phyloP scores from a whole-genome alignment of 2,329 filamentous ascomycete genomes.

The Parafenestella ontariensis region DNA sequence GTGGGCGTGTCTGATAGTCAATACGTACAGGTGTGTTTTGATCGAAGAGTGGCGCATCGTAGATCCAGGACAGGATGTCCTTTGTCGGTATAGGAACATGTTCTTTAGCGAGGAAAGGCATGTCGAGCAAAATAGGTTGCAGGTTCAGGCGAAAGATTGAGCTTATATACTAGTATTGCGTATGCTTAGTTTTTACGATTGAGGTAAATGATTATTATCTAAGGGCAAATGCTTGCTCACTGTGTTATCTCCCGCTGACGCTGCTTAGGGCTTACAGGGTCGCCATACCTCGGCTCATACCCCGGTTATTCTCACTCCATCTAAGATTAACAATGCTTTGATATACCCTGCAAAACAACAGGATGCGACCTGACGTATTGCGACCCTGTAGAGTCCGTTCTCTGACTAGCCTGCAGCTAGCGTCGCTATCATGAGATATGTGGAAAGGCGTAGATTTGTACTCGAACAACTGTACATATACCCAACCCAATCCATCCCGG shows the following conservation, averaged over 20 bases:
- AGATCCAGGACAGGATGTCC: conserved; percentile 22
- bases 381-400: no score
- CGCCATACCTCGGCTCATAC: no score
- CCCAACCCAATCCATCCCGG: neutral
- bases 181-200: neutral
- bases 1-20: neutral
- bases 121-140: conserved; percentile 1
- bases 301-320: no score
- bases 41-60: conserved; percentile 13
- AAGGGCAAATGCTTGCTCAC: neutral
- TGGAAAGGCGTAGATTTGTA: neutral
- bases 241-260: neutral
- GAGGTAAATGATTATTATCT: neutral
- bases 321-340: no score
- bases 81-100: conserved; percentile 14
- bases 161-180: neutral
- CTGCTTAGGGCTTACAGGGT: neutral
- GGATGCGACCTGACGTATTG: no score
- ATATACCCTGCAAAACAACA: no score
- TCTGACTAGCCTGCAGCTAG: neutral
- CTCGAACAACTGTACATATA: neutral
- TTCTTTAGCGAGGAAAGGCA: conserved; percentile 27
- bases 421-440: no score
- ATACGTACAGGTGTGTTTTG: conserved; percentile 1
- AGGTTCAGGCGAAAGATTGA: neutral